Evolutionary conservation across 441 rosid genomes (phyloP), one percentile per base, ranked within the genome.

Genomic region (Erysimum pusillum): DNA sequence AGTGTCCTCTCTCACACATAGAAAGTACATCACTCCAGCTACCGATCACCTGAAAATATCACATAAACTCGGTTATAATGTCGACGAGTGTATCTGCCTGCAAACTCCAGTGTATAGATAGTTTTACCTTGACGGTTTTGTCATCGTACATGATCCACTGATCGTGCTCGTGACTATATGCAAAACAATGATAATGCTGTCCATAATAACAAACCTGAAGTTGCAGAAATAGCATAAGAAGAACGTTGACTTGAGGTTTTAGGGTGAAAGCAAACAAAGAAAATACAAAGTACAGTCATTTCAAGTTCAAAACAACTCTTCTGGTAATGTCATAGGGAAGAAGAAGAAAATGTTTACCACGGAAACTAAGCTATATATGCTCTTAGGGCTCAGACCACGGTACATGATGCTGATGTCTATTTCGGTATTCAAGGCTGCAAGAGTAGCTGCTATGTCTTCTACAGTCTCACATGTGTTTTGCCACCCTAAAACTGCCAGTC

Each of bases 91-190:
- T 45, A 48, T 58, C 48, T 52, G 67, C 34, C 68, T 39, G 22
- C 25, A 39, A 39, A 44, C 17, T 56, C 64, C 6, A 72, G 59
- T 17, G 22, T 15, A 81, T 25, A 48, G 67, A 14, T 12, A 61
- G 14, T 68, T 73, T 79, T 82, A 91, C 99, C 93, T 93, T 95
- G 15, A 95, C 97, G 52, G 90, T 93, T 84, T 88, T 89, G 83
- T 95, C 99, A 80, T 95, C 98, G 68, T 91, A 95, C 99, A 93
- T 95, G 72, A 93, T 84, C 99, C 99, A 95, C 25, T 51, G 84
- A n/a, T 76, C 88, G 41, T 82, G 87, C 7, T 88, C 97, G 76
- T 79, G 90, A 79, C 91, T 93, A 76, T 91, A 87, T 67, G 98
- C 97, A 67, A 95, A 95, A 81, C 95, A 95, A 81, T 93, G 95